Evolutionary conservation across 2,329 filamentous ascomycete species (phyloP).

Genomic region (Canariomyces notabilis): DNA sequence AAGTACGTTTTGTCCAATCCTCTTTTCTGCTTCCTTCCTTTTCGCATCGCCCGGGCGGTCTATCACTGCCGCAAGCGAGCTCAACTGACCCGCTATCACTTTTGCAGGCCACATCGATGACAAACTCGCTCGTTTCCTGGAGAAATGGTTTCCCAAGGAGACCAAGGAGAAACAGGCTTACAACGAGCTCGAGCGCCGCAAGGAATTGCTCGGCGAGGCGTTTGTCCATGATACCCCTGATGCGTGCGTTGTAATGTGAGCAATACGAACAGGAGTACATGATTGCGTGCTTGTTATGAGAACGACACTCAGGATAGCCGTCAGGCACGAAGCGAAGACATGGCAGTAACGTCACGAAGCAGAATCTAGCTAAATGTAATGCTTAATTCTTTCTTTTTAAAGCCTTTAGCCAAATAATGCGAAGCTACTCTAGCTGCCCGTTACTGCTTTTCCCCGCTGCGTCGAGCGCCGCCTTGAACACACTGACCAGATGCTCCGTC

Average conservation of each 20-base stretch:
- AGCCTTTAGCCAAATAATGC: no score
- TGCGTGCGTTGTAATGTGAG: constrained; percentile 57
- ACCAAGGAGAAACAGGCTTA: constrained; percentile 57
- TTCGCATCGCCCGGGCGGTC: no score
- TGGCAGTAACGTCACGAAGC: no score
- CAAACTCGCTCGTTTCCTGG: constrained; percentile 63
- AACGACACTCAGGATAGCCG: no score
- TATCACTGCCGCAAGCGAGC: no score
- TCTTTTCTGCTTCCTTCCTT: background rate
- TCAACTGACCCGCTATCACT: no score
- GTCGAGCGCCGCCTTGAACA: constrained; percentile 65
- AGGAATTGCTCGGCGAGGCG: constrained; percentile 64
- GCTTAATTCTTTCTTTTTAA: no score
- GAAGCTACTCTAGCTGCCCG: background rate
- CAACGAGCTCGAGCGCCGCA: constrained; percentile 70
- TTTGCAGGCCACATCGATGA: constrained; percentile 64
- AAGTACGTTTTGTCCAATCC: constrained; percentile 37
- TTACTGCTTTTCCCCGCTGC: constrained; percentile 42
- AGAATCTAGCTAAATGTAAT: no score
- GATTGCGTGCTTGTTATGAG: no score
- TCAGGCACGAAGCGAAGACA: no score
- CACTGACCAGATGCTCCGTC: constrained; percentile 55
- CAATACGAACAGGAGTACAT: no score
- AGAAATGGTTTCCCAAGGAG: constrained; percentile 70
- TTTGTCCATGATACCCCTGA: constrained; percentile 46